Conservation (phyloP, 768 basidiomycete genomes). For the Hericium alpestre region DNA sequence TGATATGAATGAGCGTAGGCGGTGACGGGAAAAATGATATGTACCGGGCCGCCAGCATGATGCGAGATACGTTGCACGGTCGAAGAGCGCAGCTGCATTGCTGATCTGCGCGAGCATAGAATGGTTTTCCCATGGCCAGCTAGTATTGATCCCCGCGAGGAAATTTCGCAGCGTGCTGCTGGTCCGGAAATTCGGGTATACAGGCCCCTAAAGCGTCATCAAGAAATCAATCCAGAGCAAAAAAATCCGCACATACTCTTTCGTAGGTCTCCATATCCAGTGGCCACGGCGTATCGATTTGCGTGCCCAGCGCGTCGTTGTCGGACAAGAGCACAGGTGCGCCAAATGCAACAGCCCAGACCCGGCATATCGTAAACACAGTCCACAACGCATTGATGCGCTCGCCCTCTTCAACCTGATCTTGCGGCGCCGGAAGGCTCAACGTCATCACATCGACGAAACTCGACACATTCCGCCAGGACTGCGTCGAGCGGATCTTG, state of each 20-base stretch:
- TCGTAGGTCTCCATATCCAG: slow-evolving; percentile 21
- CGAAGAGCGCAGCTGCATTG: slow-evolving; percentile 51
- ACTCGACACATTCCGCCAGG: slow-evolving; percentile 5
- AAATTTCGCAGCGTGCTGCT: slow-evolving; percentile 41
- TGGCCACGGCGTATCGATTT: slow-evolving; percentile 32
- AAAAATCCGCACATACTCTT: not conserved
- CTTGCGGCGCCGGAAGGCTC: slow-evolving; percentile 27
- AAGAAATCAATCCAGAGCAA: slow-evolving; percentile 21
- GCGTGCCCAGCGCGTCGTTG: slow-evolving; percentile 31
- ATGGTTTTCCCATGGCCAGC: slow-evolving; percentile 22
- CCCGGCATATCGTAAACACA: slow-evolving; percentile 47
- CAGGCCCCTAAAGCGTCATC: slow-evolving; percentile 27
- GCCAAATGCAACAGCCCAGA: slow-evolving; percentile 43
- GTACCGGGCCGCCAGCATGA: slow-evolving; percentile 25
- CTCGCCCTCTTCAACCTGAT: slow-evolving; percentile 51
- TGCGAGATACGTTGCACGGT: slow-evolving; percentile 44
- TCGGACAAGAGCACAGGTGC: slow-evolving; percentile 44
- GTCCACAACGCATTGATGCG: slow-evolving; percentile 61
- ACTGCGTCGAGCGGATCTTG: slow-evolving; percentile 12
- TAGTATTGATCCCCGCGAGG: slow-evolving; percentile 26
- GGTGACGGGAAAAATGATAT: not conserved
- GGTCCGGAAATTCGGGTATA: slow-evolving; percentile 34
- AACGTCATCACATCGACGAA: slow-evolving; percentile 9
- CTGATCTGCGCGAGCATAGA: slow-evolving; percentile 33
- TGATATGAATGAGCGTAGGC: not conserved